Evolutionary conservation across 2,329 filamentous ascomycete species (phyloP), one percentile per base, ranked within the genome.

Genomic region (Ophiognomonia clavigignenti-juglandacearum): DNA sequence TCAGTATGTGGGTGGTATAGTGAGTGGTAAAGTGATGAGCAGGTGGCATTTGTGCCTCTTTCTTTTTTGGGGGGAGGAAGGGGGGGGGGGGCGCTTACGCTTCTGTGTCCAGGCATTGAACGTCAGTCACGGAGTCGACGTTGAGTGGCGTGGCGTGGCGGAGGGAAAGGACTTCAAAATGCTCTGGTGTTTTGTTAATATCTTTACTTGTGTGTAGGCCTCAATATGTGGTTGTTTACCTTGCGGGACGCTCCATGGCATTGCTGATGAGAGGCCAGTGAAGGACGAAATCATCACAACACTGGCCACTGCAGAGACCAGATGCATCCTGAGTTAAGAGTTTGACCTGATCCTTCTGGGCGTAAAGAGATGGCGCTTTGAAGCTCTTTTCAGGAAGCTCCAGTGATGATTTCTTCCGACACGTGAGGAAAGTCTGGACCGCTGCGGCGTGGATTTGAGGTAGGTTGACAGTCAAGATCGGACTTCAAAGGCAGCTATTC

Each of bases 141-240:
- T 73, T 69, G 34, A 72, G 57, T 6, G 58, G 54, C 2, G 59
- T 66, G 22, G 63, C 60, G 34, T 66, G 63, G 20, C 71, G 65
- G 48, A 71, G 59, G 24, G 60, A 58, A 23, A 74, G 63, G 50
- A 72, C 67, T 56, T 75, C 69, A 44, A 71, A 63, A 54, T 75
- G 67, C 40, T 70, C 49, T 51, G 11, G 18, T 29, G 6, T 3
- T 43, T 1, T 4, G 10, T 16, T 2, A 34, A 16, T 18, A 18
- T 34, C 10, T 7, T 8, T 4, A 18, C 13, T 16, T n/a, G 9
- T 34, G 11, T 3, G 29, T 34, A 7, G 3, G 13, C 9, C 18
- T 34, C 4, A 16, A 16, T 34, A 5, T 34, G 3, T 16, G 7
- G 3, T 16, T 34, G 4, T 16, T 34, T 34, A 51, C 49, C 49